Percentiles rank a stretch among this genome's conserved stretches.
Evolutionary conservation across 106 monocot genomes (phyloP).

Genomic region (Vanilla planifolia): DNA sequence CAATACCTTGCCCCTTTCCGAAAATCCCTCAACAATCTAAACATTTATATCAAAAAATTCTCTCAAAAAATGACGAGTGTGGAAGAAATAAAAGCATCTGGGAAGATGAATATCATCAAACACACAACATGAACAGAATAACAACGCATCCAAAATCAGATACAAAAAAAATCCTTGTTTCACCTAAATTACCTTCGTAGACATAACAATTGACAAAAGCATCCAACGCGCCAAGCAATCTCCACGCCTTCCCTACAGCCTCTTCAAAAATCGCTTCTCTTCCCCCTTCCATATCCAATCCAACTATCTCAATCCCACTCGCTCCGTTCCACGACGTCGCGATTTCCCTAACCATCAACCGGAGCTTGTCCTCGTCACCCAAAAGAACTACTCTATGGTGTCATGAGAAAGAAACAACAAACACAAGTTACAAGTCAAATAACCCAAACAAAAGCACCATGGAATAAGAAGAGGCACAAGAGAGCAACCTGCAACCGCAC

Average conservation of each 20-base stretch:
- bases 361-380: conserved; percentile 57
- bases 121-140: neutral
- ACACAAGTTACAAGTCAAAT: neutral
- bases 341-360: conserved; percentile 31
- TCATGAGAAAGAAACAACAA: neutral
- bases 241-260: conserved; percentile 66
- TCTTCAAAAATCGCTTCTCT: conserved; percentile 54
- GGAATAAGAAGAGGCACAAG: neutral
- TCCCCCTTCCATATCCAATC: conserved; percentile 59
- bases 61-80: too few species aligned
- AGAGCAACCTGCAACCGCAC: neutral
- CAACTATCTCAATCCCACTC: conserved; percentile 46
- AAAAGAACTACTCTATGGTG: conserved; percentile 62
- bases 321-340: conserved; percentile 23
- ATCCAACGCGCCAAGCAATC: conserved; percentile 49
- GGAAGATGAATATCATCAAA: neutral
- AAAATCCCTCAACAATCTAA: too few species aligned
- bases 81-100: neutral
- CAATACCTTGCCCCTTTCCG: too few species aligned
- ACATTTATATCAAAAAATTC: too few species aligned
- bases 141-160: neutral
- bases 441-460: too few species aligned
- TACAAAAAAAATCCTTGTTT: neutral
- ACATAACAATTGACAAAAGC: conserved; percentile 76
- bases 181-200: conserved; percentile 96